Percentiles rank a stretch among this genome's conserved stretches.
These are phyloP conservation scores for Bothriochloa decipiens DNA, from an alignment of 176 grass and related monocot genomes.

Conservation along the genomic window DNA sequence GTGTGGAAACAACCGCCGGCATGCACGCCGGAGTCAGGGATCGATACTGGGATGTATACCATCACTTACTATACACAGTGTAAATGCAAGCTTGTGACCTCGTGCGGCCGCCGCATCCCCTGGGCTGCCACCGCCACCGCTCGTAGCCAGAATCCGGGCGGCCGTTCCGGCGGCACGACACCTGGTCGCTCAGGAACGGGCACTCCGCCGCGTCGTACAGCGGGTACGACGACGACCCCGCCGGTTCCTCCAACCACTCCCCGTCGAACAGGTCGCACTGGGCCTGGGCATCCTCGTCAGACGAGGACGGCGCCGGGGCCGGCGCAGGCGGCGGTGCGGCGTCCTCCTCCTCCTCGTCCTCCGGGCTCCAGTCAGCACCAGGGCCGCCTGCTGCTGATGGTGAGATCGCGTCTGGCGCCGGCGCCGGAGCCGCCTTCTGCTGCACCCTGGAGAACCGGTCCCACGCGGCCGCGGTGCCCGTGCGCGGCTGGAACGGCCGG, in stretches of 20 bases:
- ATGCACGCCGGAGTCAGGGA: not conserved
- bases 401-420: not conserved
- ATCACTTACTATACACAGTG: not conserved
- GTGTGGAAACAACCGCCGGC: not conserved
- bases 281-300: not conserved
- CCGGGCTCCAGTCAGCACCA: not conserved
- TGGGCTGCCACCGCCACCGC: constrained; percentile 67
- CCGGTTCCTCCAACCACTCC: constrained; percentile 49
- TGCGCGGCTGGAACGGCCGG: not conserved
- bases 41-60: no score
- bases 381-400: not conserved
- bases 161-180: constrained; percentile 64
- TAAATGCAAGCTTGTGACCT: not conserved
- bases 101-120: constrained; percentile 12
- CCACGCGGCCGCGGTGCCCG: constrained; percentile 6
- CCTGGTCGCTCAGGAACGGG: constrained; percentile 70
- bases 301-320: not conserved
- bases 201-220: constrained; percentile 59
- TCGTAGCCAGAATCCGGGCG: constrained; percentile 63
- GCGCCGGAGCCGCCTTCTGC: not conserved
- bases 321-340: not conserved
- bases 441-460: constrained; percentile 18
- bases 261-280: constrained; percentile 60
- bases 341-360: not conserved
- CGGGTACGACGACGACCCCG: constrained; percentile 38